Percentiles rank a stretch among this genome's conserved stretches.
phyloP scores from a whole-genome alignment of 2,329 filamentous ascomycete genomes.

The Aspergillus caelatus region DNA sequence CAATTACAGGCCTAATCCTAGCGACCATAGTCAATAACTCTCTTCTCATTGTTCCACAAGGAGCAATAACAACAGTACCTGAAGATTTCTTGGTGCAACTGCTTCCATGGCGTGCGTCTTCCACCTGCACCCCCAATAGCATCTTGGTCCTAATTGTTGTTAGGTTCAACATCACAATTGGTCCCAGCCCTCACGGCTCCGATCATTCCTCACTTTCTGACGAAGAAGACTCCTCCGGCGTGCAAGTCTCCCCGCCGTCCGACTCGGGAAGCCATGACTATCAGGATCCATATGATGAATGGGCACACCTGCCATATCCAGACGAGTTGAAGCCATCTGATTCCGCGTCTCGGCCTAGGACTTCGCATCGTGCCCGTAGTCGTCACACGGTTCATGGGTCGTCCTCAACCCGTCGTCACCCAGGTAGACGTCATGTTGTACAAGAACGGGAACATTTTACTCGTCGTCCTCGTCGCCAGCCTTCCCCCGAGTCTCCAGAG shows the following conservation, averaged over 20 bases:
- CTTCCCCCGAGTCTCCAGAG: slow-evolving; percentile 58
- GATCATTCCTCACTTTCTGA: slow-evolving; percentile 44
- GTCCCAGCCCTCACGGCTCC: slow-evolving; percentile 41
- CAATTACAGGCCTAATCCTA: neutral
- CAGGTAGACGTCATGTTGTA: slow-evolving; percentile 38
- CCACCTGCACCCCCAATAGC: slow-evolving; percentile 1
- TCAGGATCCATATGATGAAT: slow-evolving; percentile 41
- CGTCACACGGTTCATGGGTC: slow-evolving; percentile 42
- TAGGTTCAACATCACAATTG: slow-evolving; percentile 50
- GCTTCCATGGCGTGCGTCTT: slow-evolving; percentile 25
- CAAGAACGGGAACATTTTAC: slow-evolving; percentile 40
- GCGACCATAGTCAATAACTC: neutral
- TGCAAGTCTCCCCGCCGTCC: slow-evolving; percentile 47
- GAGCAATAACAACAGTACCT: neutral
- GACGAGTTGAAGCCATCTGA: slow-evolving; percentile 53
- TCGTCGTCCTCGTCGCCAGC: slow-evolving; percentile 46
- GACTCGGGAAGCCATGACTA: slow-evolving; percentile 45
- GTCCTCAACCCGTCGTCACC: slow-evolving; percentile 42
- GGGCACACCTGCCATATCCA: slow-evolving; percentile 45
- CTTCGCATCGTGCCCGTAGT: slow-evolving; percentile 39
- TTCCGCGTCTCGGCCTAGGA: slow-evolving; percentile 48
- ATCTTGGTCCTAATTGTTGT: slow-evolving; percentile 14
- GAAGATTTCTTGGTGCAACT: neutral
- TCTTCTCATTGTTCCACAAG: neutral
- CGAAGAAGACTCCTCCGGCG: slow-evolving; percentile 50